These are phyloP conservation scores for Candida silvicultrix DNA, from an alignment of 805 yeast genomes.

Conservation along the genomic window DNA sequence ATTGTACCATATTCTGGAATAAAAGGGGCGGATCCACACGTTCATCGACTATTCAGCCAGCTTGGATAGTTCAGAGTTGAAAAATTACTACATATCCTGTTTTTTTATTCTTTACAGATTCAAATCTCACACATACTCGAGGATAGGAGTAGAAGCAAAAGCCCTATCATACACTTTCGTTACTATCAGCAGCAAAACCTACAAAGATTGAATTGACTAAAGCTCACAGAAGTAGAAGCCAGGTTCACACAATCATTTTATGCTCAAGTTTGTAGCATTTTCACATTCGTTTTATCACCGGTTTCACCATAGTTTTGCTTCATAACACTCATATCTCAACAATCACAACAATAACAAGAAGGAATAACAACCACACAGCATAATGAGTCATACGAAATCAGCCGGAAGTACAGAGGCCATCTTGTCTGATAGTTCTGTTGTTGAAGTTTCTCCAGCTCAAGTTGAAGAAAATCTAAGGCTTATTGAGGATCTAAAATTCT, in stretches of 20 bases:
- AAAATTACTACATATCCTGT: constrained; percentile 9
- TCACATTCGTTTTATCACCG: background rate
- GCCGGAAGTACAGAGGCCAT: constrained; percentile 1
- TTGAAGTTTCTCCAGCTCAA: constrained; percentile 14
- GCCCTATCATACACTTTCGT: background rate
- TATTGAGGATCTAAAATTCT: constrained; percentile 76
- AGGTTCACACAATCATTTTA: too few species aligned
- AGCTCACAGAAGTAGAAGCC: background rate
- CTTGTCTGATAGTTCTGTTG: background rate
- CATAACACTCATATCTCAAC: background rate
- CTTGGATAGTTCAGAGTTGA: constrained; percentile 10
- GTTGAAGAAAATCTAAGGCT: constrained; percentile 50
- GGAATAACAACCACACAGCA: background rate
- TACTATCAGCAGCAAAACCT: background rate
- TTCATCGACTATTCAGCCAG: constrained; percentile 2
- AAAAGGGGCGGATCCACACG: background rate
- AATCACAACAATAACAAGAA: background rate
- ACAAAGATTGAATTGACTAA: too few species aligned
- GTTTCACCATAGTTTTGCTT: background rate
- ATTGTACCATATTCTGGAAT: too few species aligned
- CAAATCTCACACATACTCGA: background rate
- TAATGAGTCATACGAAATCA: background rate
- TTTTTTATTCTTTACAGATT: background rate
- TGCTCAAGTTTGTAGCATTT: background rate
- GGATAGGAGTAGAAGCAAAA: background rate